phyloP scores from a whole-genome alignment of 2,329 filamentous ascomycete genomes.

The Chaetothyriales sp. region DNA sequence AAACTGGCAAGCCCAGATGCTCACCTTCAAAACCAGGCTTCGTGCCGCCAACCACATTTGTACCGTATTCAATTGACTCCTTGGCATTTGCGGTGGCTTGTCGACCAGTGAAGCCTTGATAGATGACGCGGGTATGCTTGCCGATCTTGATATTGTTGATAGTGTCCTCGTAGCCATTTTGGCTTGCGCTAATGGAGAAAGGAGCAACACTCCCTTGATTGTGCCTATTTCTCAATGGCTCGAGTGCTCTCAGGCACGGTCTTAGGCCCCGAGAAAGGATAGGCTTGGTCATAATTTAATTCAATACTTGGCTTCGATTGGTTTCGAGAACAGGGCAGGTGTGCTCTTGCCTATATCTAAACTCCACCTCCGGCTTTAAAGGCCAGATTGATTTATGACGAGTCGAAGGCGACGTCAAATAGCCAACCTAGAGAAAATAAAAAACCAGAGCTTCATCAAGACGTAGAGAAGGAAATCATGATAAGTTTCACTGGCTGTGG shows the following conservation, averaged over 20 bases:
- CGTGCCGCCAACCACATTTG: constrained; percentile 66
- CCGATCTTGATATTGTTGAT: constrained; percentile 54
- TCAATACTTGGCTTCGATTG: not conserved
- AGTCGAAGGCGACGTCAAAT: not conserved
- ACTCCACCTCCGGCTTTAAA: no score
- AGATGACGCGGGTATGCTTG: constrained; percentile 52
- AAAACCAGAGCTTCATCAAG: not conserved
- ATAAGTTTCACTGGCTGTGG: no score
- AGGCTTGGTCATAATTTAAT: not conserved
- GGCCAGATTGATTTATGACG: not conserved
- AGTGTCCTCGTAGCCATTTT: constrained; percentile 42
- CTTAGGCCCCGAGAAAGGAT: not conserved
- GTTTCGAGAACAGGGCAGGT: not conserved
- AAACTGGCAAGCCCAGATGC: constrained; percentile 58
- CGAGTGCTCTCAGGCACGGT: not conserved
- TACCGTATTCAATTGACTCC: constrained; percentile 65
- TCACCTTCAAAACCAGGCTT: constrained; percentile 57
- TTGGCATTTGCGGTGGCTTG: constrained; percentile 62
- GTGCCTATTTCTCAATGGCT: constrained; percentile 7
- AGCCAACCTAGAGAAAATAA: not conserved
- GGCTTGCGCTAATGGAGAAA: constrained; percentile 12
- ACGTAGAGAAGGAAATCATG: not conserved
- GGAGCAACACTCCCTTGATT: constrained; percentile 10
- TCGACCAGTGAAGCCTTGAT: constrained; percentile 55
- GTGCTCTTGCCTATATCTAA: not conserved